phyloP scores from a whole-genome alignment of 768 basidiomycete genomes.

The Termitomyces sp. region DNA sequence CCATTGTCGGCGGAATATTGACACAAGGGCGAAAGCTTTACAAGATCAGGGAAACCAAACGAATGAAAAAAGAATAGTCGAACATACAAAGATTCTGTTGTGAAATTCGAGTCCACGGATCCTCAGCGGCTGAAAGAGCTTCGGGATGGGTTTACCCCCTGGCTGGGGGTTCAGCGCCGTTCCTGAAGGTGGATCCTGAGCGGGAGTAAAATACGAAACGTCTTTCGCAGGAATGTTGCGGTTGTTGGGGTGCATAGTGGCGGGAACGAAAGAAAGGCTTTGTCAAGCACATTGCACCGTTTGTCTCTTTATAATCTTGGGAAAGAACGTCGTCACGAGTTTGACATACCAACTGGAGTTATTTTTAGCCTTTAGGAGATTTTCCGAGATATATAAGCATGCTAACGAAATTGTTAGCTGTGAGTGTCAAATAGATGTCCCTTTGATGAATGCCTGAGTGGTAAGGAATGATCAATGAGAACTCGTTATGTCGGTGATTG shows the following conservation, averaged over 20 bases:
- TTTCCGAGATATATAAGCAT: neutral
- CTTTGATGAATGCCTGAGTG: neutral
- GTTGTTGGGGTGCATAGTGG: slow-evolving; percentile 13
- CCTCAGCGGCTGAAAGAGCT: slow-evolving; percentile 49
- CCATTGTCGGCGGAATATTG: slow-evolving; percentile 58
- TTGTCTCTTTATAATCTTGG: neutral
- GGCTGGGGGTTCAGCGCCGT: slow-evolving; percentile 35
- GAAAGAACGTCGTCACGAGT: neutral
- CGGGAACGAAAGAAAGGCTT: neutral
- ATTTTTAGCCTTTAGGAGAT: neutral
- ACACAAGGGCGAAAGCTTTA: slow-evolving; percentile 48
- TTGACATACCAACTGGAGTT: neutral
- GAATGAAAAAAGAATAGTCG: neutral
- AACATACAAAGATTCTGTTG: slow-evolving; percentile 48
- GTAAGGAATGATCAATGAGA: too few relatives aligned
- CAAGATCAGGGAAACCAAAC: neutral
- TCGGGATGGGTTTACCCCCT: slow-evolving; percentile 24
- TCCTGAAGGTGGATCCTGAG: slow-evolving; percentile 37
- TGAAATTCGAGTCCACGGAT: slow-evolving; percentile 48
- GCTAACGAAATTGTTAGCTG: neutral
- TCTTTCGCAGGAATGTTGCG: slow-evolving; percentile 12
- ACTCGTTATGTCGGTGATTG: neutral
- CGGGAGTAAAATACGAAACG: slow-evolving; percentile 35
- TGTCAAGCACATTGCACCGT: neutral
- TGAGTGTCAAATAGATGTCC: neutral